Percentiles rank a stretch among this genome's conserved stretches.
Evolutionary conservation across 345 rosid species (phyloP).

Genomic region (Hibiscus tridactylites): DNA sequence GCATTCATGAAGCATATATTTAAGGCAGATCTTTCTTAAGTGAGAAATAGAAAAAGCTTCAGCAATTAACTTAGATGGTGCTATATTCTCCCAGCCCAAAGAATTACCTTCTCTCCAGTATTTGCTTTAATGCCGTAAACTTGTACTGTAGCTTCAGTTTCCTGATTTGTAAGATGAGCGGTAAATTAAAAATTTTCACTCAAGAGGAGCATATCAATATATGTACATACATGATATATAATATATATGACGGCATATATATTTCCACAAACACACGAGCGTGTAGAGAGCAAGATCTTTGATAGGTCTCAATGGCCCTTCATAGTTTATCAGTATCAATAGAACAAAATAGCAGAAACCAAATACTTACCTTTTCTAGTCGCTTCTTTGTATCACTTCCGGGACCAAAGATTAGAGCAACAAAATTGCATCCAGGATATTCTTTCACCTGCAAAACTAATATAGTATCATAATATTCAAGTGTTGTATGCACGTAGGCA

Average conservation of each 20-base stretch:
- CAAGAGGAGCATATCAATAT: not conserved
- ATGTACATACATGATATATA: not conserved
- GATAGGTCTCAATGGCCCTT: not conserved
- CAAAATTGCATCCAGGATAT: conserved; percentile 62
- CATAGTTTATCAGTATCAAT: not conserved
- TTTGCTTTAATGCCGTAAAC: conserved; percentile 49
- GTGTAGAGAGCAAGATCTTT: not conserved
- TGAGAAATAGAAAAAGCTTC: not conserved
- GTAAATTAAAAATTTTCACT: not conserved
- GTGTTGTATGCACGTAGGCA: not conserved
- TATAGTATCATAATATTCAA: not conserved
- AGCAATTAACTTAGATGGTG: not conserved
- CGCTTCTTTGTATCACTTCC: conserved; percentile 71
- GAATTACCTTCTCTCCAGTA: conserved; percentile 59
- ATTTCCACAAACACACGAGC: not conserved
- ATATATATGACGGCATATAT: not conserved
- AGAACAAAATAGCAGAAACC: conserved; percentile 2
- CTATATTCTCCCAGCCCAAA: not conserved
- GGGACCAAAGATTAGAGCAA: conserved; percentile 70
- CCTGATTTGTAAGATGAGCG: conserved; percentile 36
- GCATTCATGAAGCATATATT: conserved; percentile 10
- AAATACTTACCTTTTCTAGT: conserved; percentile 60
- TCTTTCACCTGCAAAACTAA: conserved; percentile 52
- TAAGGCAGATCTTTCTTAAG: not conserved
- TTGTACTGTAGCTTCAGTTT: conserved; percentile 75